Conservation (phyloP, 2,329 filamentous ascomycete species). For the Scedosporium boydii region DNA sequence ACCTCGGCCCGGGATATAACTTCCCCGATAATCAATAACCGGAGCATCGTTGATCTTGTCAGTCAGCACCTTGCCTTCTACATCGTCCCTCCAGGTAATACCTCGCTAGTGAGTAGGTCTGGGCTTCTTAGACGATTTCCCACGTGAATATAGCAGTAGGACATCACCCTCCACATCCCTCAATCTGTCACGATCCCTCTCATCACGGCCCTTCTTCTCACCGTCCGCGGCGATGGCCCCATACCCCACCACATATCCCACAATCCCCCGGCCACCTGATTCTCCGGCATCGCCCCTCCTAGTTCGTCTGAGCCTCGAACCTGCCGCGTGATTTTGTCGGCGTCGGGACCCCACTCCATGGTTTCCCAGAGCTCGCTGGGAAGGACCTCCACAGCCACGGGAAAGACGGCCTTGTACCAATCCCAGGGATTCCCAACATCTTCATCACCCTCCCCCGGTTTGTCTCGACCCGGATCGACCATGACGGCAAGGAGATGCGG, state of each 20-base stretch:
- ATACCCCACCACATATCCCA: constrained; percentile 7
- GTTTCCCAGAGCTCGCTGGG: constrained; percentile 10
- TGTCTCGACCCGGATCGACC: constrained; percentile 8
- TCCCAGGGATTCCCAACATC: constrained; percentile 5
- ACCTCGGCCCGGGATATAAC: too few species aligned
- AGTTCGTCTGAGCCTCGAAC: constrained; percentile 9
- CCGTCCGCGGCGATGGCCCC: constrained; percentile 3
- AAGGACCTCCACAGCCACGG: constrained; percentile 12
- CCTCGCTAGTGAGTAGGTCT: too few species aligned
- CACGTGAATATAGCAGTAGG: too few species aligned
- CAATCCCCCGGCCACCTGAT: background rate
- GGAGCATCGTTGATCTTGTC: too few species aligned
- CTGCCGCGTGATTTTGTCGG: constrained; percentile 6
- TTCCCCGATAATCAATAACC: too few species aligned
- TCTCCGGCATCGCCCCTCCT: constrained; percentile 7
- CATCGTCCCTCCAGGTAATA: too few species aligned
- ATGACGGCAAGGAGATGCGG: constrained; percentile 12
- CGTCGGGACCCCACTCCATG: constrained; percentile 3
- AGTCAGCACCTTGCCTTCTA: too few species aligned
- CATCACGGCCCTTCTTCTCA: constrained; percentile 10
- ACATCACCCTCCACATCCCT: background rate
- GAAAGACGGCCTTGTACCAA: constrained; percentile 13
- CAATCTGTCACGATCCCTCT: background rate
- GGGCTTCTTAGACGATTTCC: too few species aligned
- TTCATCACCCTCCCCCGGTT: constrained; percentile 9